Percentiles rank a stretch among this genome's conserved stretches.
Conservation (phyloP, 371 early-diverging fungal genomes). For the Apophysomyces variabilis region DNA sequence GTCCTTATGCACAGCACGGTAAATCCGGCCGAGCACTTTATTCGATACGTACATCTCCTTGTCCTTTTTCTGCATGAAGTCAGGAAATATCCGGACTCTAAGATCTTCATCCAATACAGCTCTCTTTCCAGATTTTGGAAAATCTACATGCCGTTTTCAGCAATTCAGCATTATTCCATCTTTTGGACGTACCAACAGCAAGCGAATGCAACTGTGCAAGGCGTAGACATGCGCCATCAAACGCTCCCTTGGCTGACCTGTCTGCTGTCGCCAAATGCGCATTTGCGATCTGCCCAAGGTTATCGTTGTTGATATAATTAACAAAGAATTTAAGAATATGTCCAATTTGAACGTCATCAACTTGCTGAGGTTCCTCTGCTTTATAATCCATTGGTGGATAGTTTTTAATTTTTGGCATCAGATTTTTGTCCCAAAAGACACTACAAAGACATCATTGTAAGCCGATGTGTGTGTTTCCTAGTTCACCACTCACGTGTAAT, state of each 20-base stretch:
- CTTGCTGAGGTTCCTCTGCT: conserved; percentile 33
- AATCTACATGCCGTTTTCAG: conserved; percentile 25
- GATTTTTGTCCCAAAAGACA: conserved; percentile 70
- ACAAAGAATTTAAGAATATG: conserved; percentile 76
- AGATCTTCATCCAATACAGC: conserved; percentile 46
- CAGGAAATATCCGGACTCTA: conserved; percentile 65
- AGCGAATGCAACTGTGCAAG: conserved; percentile 71
- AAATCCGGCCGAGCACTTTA: conserved; percentile 70
- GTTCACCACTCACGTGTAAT: conserved; percentile 50
- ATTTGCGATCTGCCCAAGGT: conserved; percentile 79
- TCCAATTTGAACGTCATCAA: conserved; percentile 50
- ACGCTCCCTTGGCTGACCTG: conserved; percentile 46
- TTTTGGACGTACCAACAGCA: conserved; percentile 45
- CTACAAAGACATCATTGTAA: conserved; percentile 22
- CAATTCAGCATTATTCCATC: background rate
- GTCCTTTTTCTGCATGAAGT: conserved; percentile 80
- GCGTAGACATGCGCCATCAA: conserved; percentile 53
- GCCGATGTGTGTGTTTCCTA: background rate
- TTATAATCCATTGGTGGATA: conserved; percentile 68
- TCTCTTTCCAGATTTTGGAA: conserved; percentile 54
- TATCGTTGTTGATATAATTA: conserved; percentile 74
- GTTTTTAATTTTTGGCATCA: conserved; percentile 55
- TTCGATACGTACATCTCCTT: conserved; percentile 59
- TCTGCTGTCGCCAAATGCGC: conserved; percentile 80
- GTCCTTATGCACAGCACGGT: conserved; percentile 50